Conservation (phyloP, 495 filamentous ascomycete species). For the Friedmanniomyces endolithicus region DNA sequence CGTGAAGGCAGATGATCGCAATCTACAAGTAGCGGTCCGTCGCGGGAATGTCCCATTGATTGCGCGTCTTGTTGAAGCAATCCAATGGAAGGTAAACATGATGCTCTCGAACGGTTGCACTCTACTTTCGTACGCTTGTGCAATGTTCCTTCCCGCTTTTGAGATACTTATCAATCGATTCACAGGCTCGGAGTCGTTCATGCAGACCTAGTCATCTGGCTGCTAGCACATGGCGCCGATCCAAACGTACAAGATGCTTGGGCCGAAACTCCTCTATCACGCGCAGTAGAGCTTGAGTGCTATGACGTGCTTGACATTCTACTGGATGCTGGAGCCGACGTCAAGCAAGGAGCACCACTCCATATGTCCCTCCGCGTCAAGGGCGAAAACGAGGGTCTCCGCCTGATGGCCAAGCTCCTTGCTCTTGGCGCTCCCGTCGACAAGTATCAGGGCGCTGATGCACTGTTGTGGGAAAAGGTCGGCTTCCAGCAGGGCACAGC, state of each 20-base stretch:
- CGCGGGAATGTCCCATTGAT: no score
- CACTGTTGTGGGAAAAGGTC: background rate
- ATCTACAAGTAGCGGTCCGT: no score
- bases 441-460: background rate
- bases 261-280: background rate
- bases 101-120: no score
- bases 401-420: background rate
- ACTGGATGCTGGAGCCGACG: background rate
- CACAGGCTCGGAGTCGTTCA: background rate
- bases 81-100: no score
- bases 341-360: background rate
- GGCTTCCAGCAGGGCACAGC: background rate
- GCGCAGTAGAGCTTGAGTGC: background rate
- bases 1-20: no score
- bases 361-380: background rate
- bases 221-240: background rate
- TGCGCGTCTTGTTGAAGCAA: no score
- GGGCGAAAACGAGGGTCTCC: background rate
- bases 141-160: no score
- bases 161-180: no score
- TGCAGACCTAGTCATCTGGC: background rate
- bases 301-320: background rate
- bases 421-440: background rate
- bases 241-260: background rate
- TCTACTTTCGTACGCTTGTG: no score